Conservation (phyloP, 495 filamentous ascomycete genomes). For the Talaromyces trachyspermus region DNA sequence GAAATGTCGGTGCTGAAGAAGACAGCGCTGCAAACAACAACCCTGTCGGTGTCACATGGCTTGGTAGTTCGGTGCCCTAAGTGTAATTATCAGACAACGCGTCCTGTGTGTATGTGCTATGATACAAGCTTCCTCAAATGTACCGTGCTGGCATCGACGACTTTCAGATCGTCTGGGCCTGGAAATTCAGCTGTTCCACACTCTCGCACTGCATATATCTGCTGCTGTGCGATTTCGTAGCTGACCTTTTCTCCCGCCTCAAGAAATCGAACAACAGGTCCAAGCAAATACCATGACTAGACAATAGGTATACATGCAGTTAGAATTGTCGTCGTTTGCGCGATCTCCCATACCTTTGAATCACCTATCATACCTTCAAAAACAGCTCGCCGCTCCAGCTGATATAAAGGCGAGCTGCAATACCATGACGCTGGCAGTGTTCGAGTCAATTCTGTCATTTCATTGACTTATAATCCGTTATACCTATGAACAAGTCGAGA, state of each 20-base stretch:
- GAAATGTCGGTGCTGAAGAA: conserved; percentile 42
- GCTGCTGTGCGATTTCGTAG: conserved; percentile 51
- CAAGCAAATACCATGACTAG: conserved; percentile 60
- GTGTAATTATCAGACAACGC: neutral
- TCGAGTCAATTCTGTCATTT: conserved; percentile 31
- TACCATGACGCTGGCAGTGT: conserved; percentile 41
- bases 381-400: conserved; percentile 48
- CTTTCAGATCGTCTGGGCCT: conserved; percentile 28
- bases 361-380: conserved; percentile 36
- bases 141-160: conserved; percentile 34
- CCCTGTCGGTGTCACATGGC: conserved; percentile 47
- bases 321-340: no score
- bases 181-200: conserved; percentile 25
- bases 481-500: neutral
- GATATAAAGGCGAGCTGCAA: conserved; percentile 33
- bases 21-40: conserved; percentile 49
- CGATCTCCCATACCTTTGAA: no score
- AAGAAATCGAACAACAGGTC: conserved; percentile 50
- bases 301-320: no score
- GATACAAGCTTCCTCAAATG: neutral
- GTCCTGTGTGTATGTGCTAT: neutral
- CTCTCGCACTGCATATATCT: conserved; percentile 36
- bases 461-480: neutral
- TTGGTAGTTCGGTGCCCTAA: conserved; percentile 25
- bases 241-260: conserved; percentile 33